Conservation (phyloP, 2,329 filamentous ascomycete species). For the Cladorrhinum sp. region DNA sequence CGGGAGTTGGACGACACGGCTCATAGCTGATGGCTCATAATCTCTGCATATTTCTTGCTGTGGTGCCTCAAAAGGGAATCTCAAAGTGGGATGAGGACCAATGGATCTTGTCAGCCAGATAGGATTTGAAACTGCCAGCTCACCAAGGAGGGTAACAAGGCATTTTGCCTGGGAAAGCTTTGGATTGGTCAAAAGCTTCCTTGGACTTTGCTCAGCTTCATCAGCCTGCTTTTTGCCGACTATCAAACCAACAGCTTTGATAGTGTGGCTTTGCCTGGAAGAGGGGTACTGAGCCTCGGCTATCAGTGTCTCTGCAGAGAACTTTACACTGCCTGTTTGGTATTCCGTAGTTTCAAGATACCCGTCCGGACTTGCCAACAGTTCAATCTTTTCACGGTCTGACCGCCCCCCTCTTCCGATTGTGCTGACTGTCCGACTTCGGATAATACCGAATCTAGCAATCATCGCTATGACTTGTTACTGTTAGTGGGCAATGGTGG, state of each 20-base stretch:
- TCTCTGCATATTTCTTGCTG: background rate
- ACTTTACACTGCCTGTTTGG: background rate
- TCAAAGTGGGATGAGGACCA: background rate
- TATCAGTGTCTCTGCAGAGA: background rate
- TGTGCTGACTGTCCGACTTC: background rate
- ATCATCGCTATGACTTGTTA: background rate
- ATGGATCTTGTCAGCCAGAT: background rate
- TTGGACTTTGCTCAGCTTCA: conserved; percentile 2
- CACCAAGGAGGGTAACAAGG: conserved; percentile 28
- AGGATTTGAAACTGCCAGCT: conserved; percentile 25
- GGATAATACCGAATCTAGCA: too few relatives aligned
- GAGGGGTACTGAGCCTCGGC: background rate
- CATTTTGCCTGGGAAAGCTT: conserved; percentile 7
- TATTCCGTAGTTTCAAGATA: background rate
- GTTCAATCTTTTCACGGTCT: background rate
- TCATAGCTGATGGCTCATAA: background rate
- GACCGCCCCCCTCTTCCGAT: background rate
- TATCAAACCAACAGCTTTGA: background rate
- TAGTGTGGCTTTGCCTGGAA: background rate
- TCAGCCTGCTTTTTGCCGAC: background rate
- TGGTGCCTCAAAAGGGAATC: background rate
- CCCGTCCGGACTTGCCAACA: background rate
- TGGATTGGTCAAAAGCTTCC: conserved; percentile 7
- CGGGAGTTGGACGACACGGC: background rate
- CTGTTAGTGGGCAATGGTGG: background rate